Percentiles rank a stretch among this genome's conserved stretches.
These are phyloP conservation scores for Papiliotrema terrestris DNA, from an alignment of 1,284 basidiomycete species.

Conservation along the genomic window DNA sequence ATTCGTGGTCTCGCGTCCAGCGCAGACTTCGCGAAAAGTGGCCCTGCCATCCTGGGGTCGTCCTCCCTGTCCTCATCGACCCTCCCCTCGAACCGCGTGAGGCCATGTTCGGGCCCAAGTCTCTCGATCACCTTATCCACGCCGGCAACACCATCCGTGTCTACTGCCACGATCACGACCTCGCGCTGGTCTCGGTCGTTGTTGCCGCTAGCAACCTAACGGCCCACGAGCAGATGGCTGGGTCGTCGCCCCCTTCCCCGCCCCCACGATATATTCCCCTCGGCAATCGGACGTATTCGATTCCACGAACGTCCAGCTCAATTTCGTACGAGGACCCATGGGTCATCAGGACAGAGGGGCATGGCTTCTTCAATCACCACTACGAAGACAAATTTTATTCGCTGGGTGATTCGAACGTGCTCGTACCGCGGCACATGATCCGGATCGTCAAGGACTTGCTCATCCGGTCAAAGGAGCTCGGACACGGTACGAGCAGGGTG, in stretches of 20 bases:
- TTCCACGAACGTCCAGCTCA: background rate
- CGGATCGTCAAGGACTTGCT: conserved; percentile 37
- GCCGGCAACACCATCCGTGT: conserved; percentile 42
- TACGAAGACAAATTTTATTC: conserved; percentile 33
- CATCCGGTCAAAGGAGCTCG: conserved; percentile 4
- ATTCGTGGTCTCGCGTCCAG: conserved; percentile 38
- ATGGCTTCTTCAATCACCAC: background rate
- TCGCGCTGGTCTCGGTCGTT: conserved; percentile 34
- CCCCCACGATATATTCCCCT: background rate
- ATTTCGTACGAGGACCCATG: background rate
- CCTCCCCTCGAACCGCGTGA: conserved; percentile 15
- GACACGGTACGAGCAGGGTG: conserved; percentile 22
- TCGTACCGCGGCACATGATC: conserved; percentile 37
- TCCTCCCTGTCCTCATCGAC: conserved; percentile 43
- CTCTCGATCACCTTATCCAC: conserved; percentile 29
- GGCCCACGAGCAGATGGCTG: background rate
- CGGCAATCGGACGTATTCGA: background rate
- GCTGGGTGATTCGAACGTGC: conserved; percentile 32
- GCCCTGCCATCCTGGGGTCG: conserved; percentile 32
- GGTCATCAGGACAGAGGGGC: background rate
- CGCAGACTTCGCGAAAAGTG: conserved; percentile 30
- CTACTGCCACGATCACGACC: conserved; percentile 35
- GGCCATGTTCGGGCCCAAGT: background rate
- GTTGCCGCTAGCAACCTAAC: conserved; percentile 15
- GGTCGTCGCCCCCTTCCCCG: background rate